Base-by-base conservation (phyloP, 352 stramenopile species). In the Globisporangium viniferum region DNA sequence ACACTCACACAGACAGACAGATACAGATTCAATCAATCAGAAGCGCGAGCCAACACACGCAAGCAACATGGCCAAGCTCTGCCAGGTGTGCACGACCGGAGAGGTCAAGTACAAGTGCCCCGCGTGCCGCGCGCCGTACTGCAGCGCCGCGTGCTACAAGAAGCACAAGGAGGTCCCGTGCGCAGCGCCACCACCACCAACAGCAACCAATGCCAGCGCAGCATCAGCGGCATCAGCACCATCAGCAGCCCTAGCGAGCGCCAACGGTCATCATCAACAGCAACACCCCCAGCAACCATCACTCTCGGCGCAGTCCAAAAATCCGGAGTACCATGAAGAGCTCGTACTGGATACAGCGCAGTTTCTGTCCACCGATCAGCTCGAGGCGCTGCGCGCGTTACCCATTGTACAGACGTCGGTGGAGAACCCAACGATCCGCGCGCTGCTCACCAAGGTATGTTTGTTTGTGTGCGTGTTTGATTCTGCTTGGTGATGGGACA, bases 91-190 rank as follows among this genome's bases (percentile, higher is more conserved):
- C 61, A 60, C 69, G 59, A 64, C 70, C 31, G 56, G 62, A 12
- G 77, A 84, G 73, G 72, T 84, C 81, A 94, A 93, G 77, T 95
- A 95, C 84, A 95, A 94, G 68, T 95, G 88, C 55, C 88, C 88
- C 7, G 75, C 69, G 10, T 95, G 88, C 61, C 77, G 86, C 58
- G 63, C 75, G 46, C 80, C 79, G 27, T 95, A 95, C 74, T 95
- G 88, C 69, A 93, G 83, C 55, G 69, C 85, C 0, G 73, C 76
- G 5, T 95, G 88, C 72, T 95, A 82, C 83, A 95, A 93, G 76
- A 76, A 64, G 44, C 88, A 95, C 73, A 94, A 93, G 62, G 81
- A 93, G 62, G 77, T 75, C 55, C 78, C 80, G 22, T 95, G 88
- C 54, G 73, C 73, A 51, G 58, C 41, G 33, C n/a, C n/a, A 24